phyloP scores from a whole-genome alignment of 2,329 filamentous ascomycete species.

The Aphanocladium album region DNA sequence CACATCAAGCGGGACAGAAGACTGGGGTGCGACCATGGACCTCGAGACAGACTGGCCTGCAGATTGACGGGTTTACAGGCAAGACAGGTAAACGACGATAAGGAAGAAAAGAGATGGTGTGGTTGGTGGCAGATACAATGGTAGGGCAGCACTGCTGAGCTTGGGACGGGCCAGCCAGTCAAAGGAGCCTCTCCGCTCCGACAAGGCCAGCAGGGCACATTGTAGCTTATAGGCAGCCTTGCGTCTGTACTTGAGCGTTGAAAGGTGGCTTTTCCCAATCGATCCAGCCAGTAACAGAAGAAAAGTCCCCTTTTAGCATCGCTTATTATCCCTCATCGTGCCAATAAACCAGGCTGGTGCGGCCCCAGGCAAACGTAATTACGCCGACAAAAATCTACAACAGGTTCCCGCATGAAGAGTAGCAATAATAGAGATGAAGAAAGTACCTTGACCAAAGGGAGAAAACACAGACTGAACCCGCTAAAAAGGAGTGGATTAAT shows the following conservation, averaged over 20 bases:
- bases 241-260: background rate
- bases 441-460: background rate
- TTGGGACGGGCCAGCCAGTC: background rate
- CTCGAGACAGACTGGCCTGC: background rate
- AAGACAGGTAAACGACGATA: background rate
- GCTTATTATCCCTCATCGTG: background rate
- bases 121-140: background rate
- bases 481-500: conserved; percentile 3
- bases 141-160: background rate
- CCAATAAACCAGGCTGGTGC: background rate
- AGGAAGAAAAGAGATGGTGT: background rate
- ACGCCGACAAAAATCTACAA: background rate
- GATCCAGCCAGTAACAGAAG: background rate
- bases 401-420: background rate
- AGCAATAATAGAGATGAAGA: background rate
- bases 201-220: background rate
- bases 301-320: background rate
- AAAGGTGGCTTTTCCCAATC: background rate
- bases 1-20: background rate
- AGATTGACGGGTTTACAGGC: background rate
- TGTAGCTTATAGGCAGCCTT: background rate
- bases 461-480: background rate
- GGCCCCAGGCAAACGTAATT: background rate
- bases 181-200: background rate
- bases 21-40: background rate